phyloP scores from a whole-genome alignment of 768 basidiomycete genomes.

The Suillus sp. region DNA sequence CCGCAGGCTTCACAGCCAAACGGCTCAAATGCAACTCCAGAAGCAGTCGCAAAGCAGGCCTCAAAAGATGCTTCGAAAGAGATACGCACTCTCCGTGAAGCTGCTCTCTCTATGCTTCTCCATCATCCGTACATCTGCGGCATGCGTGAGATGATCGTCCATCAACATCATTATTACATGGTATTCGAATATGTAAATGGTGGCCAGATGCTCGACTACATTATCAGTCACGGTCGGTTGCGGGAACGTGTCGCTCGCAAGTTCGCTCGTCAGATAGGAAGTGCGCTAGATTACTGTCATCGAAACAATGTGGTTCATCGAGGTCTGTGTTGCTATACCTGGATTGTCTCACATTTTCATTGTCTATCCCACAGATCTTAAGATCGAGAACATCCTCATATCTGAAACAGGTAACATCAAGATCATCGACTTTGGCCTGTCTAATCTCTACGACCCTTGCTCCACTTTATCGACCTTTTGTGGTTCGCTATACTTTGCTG shows the following conservation, averaged over 20 bases:
- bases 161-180: slow-evolving; percentile 99
- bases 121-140: slow-evolving; percentile 99
- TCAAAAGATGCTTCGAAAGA: slow-evolving; percentile 94
- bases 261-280: slow-evolving; percentile 96
- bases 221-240: slow-evolving; percentile 95
- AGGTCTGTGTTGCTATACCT: slow-evolving; percentile 45
- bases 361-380: slow-evolving; percentile 61
- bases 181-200: slow-evolving; percentile 98
- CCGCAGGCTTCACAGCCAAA: slow-evolving; percentile 57
- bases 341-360: slow-evolving; percentile 9
- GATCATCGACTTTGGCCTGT: slow-evolving; percentile 98
- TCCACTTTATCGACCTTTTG: slow-evolving; percentile 92
- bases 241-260: slow-evolving; percentile 95
- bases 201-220: slow-evolving; percentile 99
- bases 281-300: slow-evolving; percentile 96
- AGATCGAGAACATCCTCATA: slow-evolving; percentile 99
- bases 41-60: slow-evolving; percentile 75
- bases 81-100: slow-evolving; percentile 93
- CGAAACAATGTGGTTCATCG: slow-evolving; percentile 97
- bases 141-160: slow-evolving; percentile 98
- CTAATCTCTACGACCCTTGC: slow-evolving; percentile 88
- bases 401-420: slow-evolving; percentile 99
- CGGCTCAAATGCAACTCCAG: slow-evolving; percentile 47
- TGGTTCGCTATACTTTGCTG: slow-evolving; percentile 97
- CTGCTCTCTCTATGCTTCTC: slow-evolving; percentile 90